Conservation (phyloP, 2,329 filamentous ascomycete species). For the Blumeria graminis region DNA sequence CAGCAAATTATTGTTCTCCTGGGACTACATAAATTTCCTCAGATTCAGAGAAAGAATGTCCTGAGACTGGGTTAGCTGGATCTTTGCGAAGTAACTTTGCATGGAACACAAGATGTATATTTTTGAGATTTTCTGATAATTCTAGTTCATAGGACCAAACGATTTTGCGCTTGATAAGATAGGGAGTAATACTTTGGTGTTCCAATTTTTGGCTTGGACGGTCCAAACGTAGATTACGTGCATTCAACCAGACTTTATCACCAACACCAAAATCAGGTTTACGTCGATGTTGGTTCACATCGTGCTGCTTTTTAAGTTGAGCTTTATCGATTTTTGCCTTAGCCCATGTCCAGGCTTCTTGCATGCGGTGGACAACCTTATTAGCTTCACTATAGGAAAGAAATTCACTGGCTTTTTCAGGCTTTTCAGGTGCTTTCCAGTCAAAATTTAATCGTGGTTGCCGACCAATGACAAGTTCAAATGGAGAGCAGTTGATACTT, state of each 20-base stretch:
- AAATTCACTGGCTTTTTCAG: not conserved
- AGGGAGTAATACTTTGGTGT: not conserved
- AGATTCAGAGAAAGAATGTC: not conserved
- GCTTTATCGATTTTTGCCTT: not conserved
- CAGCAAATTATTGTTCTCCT: not conserved
- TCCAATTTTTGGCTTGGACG: not conserved
- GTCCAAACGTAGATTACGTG: not conserved
- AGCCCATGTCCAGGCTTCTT: not conserved
- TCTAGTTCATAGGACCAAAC: not conserved
- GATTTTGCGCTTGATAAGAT: not conserved
- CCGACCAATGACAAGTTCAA: not conserved
- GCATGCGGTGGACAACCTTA: not conserved
- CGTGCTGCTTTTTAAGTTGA: not conserved
- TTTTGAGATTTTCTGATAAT: not conserved
- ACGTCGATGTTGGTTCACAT: not conserved
- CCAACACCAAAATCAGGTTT: constrained; percentile 1
- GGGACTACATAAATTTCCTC: not conserved
- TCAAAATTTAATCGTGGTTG: not conserved
- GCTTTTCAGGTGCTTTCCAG: not conserved
- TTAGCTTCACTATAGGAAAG: not conserved
- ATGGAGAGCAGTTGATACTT: not conserved
- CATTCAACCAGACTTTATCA: constrained; percentile 1
- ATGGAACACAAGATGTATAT: not conserved
- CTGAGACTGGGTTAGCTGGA: not conserved
- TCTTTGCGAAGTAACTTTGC: not conserved